Evolutionary conservation across 2,329 filamentous ascomycete species (phyloP), one percentile per base, ranked within the genome.

Genomic region (Colletotrichum sp.): DNA sequence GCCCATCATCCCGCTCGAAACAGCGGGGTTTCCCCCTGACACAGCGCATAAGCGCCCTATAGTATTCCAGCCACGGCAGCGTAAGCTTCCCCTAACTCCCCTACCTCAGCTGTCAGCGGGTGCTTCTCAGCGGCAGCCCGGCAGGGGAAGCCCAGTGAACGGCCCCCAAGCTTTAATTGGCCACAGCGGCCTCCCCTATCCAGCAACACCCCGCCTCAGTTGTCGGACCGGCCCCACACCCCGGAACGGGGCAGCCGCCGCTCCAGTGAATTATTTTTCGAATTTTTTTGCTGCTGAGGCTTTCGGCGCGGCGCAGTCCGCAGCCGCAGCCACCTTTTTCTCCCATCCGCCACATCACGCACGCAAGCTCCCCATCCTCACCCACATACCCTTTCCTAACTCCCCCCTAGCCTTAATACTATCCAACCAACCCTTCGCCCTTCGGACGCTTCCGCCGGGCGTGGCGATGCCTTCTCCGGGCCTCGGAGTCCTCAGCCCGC

Each of bases 291-390:
- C 39, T 48, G 18, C 18, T 48, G n/a, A 48, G 43, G n/a, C 43
- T 56, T 67, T 30, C 56, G 64, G 48, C 55, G 64, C 69, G 65
- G 70, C 70, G 36, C 71, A 75, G 62, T 48, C 61, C 30, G 18
- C 43, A 48, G 43, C 43, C 43, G 43, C 56, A 30, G 58, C 58
- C 58, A 61, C 58, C 18, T 48, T 48, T 34, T 61, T 25, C 16
- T 43, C 18, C 27, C 70, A 73, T 55, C 73, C 70, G 73, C 73
- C 70, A 73, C 74, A 75, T 73, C 58, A 75, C 74, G 64, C 62
- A 66, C 39, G 34, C 32, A 28, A 28, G 34, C 15, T 43, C 39
- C 25, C 16, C 18, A 39, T 22, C n/a, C 18, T 25, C 34, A 62
- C 67, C 56, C 56, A 70, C 66, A 60, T 60, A 30, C 52, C 52